Percentiles rank a stretch among this genome's conserved stretches.
Evolutionary conservation across 1,284 basidiomycete genomes (phyloP).

Genomic region (Vanrija pseudolonga): DNA sequence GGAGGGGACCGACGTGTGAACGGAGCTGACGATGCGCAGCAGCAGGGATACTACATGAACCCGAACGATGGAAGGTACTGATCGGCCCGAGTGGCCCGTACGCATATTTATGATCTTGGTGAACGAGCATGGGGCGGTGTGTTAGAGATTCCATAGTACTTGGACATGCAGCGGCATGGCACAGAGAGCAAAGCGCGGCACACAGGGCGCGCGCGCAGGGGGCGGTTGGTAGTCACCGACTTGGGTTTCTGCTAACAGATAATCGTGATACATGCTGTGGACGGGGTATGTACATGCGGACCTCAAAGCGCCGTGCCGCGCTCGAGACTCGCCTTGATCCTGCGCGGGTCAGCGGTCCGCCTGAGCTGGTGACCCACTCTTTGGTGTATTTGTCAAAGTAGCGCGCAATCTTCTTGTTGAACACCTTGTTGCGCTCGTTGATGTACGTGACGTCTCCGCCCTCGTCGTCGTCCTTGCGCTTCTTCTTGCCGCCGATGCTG

Average conservation of each 20-base stretch:
- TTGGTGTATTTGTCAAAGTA: conserved; percentile 98
- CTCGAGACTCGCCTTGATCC: conserved; percentile 88
- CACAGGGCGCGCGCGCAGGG: no score
- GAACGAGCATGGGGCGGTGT: no score
- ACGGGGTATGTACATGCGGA: no score
- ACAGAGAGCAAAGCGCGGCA: no score
- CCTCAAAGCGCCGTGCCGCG: conserved; percentile 78
- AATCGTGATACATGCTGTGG: no score
- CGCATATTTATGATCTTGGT: no score
- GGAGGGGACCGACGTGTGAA: neutral
- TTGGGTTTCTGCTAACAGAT: no score
- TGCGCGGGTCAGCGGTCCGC: conserved; percentile 13
- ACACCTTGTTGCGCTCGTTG: conserved; percentile 97
- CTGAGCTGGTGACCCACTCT: conserved; percentile 53
- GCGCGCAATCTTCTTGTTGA: conserved; percentile 98
- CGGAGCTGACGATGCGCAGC: conserved; percentile 14
- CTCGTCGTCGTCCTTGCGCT: conserved; percentile 82
- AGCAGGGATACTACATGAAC: conserved; percentile 34
- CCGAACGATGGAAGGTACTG: conserved; percentile 23
- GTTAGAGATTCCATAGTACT: no score
- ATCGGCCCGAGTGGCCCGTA: no score
- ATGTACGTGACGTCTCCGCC: conserved; percentile 97
- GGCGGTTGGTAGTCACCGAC: no score
- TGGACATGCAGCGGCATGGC: no score
- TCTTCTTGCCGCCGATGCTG: conserved; percentile 24